These are phyloP conservation scores for Carallia brachiata DNA, from an alignment of 345 rosid genomes.

Conservation along the genomic window DNA sequence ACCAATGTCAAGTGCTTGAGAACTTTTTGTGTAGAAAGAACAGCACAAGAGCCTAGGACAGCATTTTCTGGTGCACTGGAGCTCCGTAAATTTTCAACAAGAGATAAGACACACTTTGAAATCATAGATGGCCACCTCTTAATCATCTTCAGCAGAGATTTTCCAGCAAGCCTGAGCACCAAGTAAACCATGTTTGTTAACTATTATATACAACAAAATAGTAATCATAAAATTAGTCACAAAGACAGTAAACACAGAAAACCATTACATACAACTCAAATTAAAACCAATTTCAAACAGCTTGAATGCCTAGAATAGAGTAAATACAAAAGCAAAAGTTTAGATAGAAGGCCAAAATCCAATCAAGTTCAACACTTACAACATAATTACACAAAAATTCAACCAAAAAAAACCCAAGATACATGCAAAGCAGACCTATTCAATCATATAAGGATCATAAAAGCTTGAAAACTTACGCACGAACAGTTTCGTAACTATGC, in stretches of 20 bases:
- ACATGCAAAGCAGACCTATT: background rate
- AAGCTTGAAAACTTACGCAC: conserved; percentile 61
- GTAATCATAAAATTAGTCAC: background rate
- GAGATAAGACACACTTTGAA: conserved; percentile 78
- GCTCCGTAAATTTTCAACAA: conserved; percentile 61
- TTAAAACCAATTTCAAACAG: background rate
- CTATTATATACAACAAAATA: background rate
- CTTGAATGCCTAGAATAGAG: background rate
- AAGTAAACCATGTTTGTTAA: conserved; percentile 26
- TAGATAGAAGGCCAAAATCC: background rate
- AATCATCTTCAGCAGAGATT: conserved; percentile 78
- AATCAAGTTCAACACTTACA: background rate
- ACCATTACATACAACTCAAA: background rate
- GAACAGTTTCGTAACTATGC: conserved; percentile 95
- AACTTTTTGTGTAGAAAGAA: conserved; percentile 88
- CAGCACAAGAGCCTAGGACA: conserved; percentile 89
- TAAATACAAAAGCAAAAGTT: background rate
- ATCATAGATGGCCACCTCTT: conserved; percentile 95
- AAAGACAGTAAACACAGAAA: background rate
- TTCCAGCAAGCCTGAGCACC: conserved; percentile 84
- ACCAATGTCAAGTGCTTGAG: conserved; percentile 93
- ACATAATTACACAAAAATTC: background rate
- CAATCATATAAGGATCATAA: conserved; percentile 10
- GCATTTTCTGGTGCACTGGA: conserved; percentile 65
- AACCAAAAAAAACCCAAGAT: background rate